phyloP scores from a whole-genome alignment of 2,329 filamentous ascomycete species.

The Cladosporium austrohemisphaericum region DNA sequence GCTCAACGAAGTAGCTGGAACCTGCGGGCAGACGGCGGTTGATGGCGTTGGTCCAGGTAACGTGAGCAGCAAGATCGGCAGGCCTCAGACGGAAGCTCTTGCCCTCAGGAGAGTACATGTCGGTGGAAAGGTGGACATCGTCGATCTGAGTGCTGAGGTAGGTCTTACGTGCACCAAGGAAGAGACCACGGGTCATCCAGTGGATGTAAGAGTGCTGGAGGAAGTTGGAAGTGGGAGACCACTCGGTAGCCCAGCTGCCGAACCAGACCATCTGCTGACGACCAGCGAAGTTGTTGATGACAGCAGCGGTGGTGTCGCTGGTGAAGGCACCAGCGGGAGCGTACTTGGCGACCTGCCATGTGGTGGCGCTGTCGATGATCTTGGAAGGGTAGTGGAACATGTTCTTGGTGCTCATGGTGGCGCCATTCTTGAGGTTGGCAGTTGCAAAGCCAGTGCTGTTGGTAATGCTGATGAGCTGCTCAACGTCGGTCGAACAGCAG shows the following conservation, averaged over 20 bases:
- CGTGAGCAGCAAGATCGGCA: conserved; percentile 46
- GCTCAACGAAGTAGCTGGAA: conserved; percentile 51
- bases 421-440: conserved; percentile 51
- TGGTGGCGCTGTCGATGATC: conserved; percentile 52
- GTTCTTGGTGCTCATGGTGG: conserved; percentile 47
- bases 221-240: conserved; percentile 54
- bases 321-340: conserved; percentile 38
- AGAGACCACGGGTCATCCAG: conserved; percentile 59
- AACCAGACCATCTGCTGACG: conserved; percentile 63
- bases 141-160: conserved; percentile 59
- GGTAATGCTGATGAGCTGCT: conserved; percentile 53
- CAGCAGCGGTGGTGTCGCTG: conserved; percentile 49
- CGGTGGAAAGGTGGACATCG: conserved; percentile 56
- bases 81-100: conserved; percentile 49
- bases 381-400: conserved; percentile 58
- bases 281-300: conserved; percentile 57
- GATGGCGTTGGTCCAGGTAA: conserved; percentile 42
- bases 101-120: conserved; percentile 41
- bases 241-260: conserved; percentile 50
- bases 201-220: conserved; percentile 61
- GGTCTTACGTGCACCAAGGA: conserved; percentile 53
- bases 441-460: conserved; percentile 52
- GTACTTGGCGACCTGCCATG: conserved; percentile 54
- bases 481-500: conserved; percentile 49
- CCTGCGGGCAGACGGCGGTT: conserved; percentile 50